Conservation (phyloP, 345 rosid species). For the Streptanthus diversifolius region DNA sequence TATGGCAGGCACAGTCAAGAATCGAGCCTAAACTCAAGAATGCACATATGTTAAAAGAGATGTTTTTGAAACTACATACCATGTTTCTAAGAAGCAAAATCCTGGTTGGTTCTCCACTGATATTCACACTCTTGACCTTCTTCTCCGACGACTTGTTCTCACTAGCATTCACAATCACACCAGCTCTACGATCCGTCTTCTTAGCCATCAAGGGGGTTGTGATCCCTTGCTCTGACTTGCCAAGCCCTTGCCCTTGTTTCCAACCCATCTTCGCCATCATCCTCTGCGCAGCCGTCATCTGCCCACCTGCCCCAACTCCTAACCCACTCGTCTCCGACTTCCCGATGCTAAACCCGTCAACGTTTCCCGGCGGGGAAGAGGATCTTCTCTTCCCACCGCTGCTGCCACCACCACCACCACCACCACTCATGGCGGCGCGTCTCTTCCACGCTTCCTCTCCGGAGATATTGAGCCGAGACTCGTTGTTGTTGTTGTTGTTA, state of each 20-base stretch:
- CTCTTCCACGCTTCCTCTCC: slow-evolving; percentile 99
- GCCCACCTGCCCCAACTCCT: slow-evolving; percentile 97
- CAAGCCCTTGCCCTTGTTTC: slow-evolving; percentile 99
- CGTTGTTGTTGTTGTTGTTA: background rate
- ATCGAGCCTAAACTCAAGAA: background rate
- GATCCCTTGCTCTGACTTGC: slow-evolving; percentile 93
- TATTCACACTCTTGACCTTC: slow-evolving; percentile 85
- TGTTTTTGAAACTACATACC: slow-evolving; percentile 40
- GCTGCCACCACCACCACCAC: slow-evolving; percentile 23
- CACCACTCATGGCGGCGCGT: slow-evolving; percentile 85
- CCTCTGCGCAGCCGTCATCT: slow-evolving; percentile 99
- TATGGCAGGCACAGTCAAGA: too few relatives aligned
- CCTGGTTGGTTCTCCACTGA: slow-evolving; percentile 80
- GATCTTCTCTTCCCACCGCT: slow-evolving; percentile 60
- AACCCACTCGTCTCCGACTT: slow-evolving; percentile 86
- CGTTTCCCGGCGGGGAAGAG: slow-evolving; percentile 64
- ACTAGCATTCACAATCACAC: slow-evolving; percentile 92
- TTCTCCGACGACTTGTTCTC: slow-evolving; percentile 66
- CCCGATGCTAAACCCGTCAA: slow-evolving; percentile 63
- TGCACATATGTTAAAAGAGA: background rate
- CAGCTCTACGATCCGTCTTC: slow-evolving; percentile 97
- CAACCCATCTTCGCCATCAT: slow-evolving; percentile 99
- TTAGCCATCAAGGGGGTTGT: slow-evolving; percentile 96
- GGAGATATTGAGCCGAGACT: slow-evolving; percentile 53
- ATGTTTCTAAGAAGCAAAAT: slow-evolving; percentile 88